These are phyloP conservation scores for Colletotrichum sidae DNA, from an alignment of 2,329 filamentous ascomycete species.

Conservation along the genomic window DNA sequence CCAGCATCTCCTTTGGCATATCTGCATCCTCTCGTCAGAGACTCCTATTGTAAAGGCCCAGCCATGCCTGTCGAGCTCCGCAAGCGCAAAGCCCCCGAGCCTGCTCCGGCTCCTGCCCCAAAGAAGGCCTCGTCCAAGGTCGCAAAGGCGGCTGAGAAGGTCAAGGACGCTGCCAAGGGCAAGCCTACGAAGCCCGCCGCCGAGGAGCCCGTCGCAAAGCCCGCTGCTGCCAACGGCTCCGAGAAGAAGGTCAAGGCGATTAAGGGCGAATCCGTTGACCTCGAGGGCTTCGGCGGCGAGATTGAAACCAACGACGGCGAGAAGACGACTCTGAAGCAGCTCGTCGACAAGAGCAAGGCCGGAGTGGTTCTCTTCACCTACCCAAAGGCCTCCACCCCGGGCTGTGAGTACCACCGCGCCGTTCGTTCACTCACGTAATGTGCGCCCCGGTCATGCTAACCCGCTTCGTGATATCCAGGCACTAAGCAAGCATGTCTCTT, in stretches of 20 bases:
- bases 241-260: conserved; percentile 55
- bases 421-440: background rate
- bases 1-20: conserved; percentile 10
- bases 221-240: conserved; percentile 48
- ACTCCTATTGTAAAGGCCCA: no score
- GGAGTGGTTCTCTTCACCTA: conserved; percentile 96
- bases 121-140: conserved; percentile 58
- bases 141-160: conserved; percentile 52
- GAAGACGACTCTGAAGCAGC: conserved; percentile 81
- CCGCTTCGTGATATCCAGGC: conserved; percentile 64
- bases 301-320: conserved; percentile 87
- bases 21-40: conserved; percentile 15
- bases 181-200: conserved; percentile 44
- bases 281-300: conserved; percentile 74
- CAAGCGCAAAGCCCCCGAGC: conserved; percentile 70
- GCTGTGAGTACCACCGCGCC: conserved; percentile 74
- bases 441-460: conserved; percentile 12
- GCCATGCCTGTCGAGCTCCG: conserved; percentile 69
- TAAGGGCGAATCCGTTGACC: conserved; percentile 66
- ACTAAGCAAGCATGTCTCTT: conserved; percentile 95
- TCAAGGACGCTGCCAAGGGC: conserved; percentile 46
- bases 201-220: conserved; percentile 46
- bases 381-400: conserved; percentile 92
- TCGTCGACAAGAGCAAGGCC: conserved; percentile 84
- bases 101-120: conserved; percentile 54